Base-by-base conservation (phyloP, 306 rosid species). In the Castanea sativa region DNA sequence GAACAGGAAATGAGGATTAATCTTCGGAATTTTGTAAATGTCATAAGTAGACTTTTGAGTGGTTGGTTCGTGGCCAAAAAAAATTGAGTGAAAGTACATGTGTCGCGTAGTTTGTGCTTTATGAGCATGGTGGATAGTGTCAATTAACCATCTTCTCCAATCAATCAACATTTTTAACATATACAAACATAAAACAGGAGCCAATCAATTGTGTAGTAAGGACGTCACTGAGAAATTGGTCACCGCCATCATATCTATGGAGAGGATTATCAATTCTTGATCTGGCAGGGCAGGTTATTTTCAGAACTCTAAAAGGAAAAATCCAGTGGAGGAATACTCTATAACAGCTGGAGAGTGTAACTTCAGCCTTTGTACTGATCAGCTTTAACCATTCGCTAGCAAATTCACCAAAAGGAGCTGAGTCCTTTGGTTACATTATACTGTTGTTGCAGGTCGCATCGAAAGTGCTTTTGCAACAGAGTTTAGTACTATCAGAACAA, bases 381-480 rank as follows among this genome's bases (percentile, higher is more conserved):
- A 4, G 33, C 5, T 4, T 5, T 32, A 32, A 32, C 5, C 6
- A 32, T 32, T 32, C 35, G 1, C 0, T 35, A 35, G 41, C 41
- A 0, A 35, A 35, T 35, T 35, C 41, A 35, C 41, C 41, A 6
- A 35, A 35, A n/a, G 99, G 99, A 72, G 97, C 98, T 95, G 73
- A 95, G 98, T 83, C 99, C 99, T 1, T 98, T 95, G 68, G 69
- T 95, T 79, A 95, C 98, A 29, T 84, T 84, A 98, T 18, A 91
- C 93, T 59, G 98, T 95, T 63, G 91, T 95, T 67, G 97, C 96
- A 0, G 98, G 99, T 12, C 91, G 98, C 61, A 90, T 91, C 51
- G 99, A 98, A 82, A 95, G 99, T 13, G 94, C 97, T 38, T 95
- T 86, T 74, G 99, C 99, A 14, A 98, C 99, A 33, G 99, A 95